Conservation (phyloP, 2,329 filamentous ascomycete genomes). For the Nakataea oryzae region DNA sequence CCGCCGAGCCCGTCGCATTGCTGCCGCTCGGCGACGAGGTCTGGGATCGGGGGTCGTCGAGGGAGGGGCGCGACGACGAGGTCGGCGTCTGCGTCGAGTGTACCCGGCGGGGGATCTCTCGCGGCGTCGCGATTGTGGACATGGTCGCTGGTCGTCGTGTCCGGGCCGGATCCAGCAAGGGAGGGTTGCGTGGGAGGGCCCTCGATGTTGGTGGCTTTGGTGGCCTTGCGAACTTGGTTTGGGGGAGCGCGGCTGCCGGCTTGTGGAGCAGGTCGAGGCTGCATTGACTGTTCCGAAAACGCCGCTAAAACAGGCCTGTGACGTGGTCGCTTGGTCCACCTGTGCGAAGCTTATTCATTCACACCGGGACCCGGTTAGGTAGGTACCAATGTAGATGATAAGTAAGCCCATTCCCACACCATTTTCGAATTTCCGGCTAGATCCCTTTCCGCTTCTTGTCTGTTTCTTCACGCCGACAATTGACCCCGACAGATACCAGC, state of each 20-base stretch:
- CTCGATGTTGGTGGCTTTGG: not conserved
- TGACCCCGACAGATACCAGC: not conserved
- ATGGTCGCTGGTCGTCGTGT: slow-evolving; percentile 24
- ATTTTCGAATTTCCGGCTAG: not conserved
- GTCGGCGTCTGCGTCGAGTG: slow-evolving; percentile 51
- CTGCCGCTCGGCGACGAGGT: slow-evolving; percentile 41
- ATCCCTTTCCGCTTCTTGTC: not conserved
- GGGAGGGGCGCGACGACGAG: slow-evolving; percentile 65
- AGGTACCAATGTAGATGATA: not conserved
- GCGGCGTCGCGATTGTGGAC: slow-evolving; percentile 56
- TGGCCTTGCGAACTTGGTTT: not conserved
- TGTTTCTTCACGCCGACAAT: not conserved
- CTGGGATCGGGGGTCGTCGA: slow-evolving; percentile 54
- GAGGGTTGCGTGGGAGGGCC: not conserved
- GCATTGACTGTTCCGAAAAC: not conserved
- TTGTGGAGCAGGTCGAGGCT: not conserved
- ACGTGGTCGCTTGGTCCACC: not conserved
- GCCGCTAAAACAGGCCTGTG: not conserved
- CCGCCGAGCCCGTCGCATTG: slow-evolving; percentile 14
- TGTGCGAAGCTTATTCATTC: not conserved
- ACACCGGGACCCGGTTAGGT: not conserved
- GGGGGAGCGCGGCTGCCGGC: not conserved
- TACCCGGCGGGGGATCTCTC: slow-evolving; percentile 49
- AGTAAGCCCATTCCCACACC: not conserved
- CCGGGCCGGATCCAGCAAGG: not conserved